phyloP scores from a whole-genome alignment of 352 stramenopile species.

The Elongisporangium senticosum region DNA sequence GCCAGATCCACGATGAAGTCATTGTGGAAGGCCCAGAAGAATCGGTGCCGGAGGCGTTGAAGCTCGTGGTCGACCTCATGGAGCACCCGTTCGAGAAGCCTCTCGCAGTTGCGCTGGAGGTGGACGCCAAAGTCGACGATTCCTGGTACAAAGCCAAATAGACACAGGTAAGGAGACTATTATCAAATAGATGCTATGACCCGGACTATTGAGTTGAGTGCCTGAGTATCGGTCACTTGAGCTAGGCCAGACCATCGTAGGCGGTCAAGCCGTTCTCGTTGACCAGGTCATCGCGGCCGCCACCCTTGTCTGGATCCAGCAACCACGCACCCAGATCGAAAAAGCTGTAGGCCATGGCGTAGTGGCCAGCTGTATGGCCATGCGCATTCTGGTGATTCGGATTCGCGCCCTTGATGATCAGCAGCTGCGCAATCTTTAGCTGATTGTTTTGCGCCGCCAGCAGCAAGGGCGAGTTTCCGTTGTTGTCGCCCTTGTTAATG shows the following conservation, averaged over 20 bases:
- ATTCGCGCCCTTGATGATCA: conserved; percentile 86
- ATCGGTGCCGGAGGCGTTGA: conserved; percentile 88
- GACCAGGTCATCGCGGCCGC: conserved; percentile 75
- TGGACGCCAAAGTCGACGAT: conserved; percentile 93
- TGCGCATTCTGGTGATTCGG: conserved; percentile 89
- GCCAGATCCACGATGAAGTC: conserved; percentile 99
- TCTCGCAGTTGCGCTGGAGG: conserved; percentile 86
- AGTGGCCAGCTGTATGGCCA: conserved; percentile 91
- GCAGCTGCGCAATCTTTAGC: conserved; percentile 84
- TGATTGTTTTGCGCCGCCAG: conserved; percentile 87
- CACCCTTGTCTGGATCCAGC: conserved; percentile 79
- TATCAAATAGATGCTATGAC: neutral
- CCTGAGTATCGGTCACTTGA: too few relatives aligned
- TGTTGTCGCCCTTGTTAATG: conserved; percentile 85
- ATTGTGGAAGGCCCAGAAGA: conserved; percentile 99
- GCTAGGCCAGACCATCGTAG: conserved; percentile 86
- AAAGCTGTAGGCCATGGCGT: conserved; percentile 90
- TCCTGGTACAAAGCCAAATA: conserved; percentile 99
- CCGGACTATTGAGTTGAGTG: neutral
- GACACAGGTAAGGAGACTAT: neutral
- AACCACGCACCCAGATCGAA: conserved; percentile 90
- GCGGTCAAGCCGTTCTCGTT: conserved; percentile 90
- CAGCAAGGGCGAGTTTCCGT: conserved; percentile 88
- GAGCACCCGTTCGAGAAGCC: conserved; percentile 94
- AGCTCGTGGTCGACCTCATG: conserved; percentile 92